These are phyloP conservation scores for Apophysomyces elegans DNA, from an alignment of 371 early-diverging fungal species.

Conservation along the genomic window DNA sequence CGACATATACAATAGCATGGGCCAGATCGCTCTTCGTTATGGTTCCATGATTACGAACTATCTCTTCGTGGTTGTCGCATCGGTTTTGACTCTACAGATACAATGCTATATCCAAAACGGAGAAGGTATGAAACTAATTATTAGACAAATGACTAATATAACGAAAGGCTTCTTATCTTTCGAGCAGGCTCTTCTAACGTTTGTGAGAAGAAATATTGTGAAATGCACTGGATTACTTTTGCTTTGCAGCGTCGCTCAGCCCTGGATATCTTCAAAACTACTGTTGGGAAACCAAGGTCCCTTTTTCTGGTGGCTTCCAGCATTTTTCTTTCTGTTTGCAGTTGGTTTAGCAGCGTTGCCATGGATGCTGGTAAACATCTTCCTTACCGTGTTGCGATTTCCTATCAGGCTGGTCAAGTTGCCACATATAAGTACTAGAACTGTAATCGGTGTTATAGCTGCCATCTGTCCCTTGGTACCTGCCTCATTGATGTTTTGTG, in stretches of 20 bases:
- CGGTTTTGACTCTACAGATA: not conserved
- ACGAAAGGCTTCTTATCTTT: slow-evolving; percentile 20
- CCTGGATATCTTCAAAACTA: slow-evolving; percentile 15
- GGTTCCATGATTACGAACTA: slow-evolving; percentile 52
- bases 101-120: not conserved
- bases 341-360: not conserved
- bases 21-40: slow-evolving; percentile 67
- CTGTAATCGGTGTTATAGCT: not conserved
- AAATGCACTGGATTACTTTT: slow-evolving; percentile 14
- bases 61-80: slow-evolving; percentile 12
- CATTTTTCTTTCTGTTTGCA: not conserved
- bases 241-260: slow-evolving; percentile 17
- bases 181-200: slow-evolving; percentile 14
- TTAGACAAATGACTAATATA: not conserved
- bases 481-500: slow-evolving; percentile 11
- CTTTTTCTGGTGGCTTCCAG: slow-evolving; percentile 33
- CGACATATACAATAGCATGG: slow-evolving; percentile 70
- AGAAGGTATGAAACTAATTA: not conserved
- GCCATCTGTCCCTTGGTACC: slow-evolving; percentile 29
- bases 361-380: slow-evolving; percentile 45
- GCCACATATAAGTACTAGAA: not conserved
- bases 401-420: slow-evolving; percentile 2
- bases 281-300: slow-evolving; percentile 43
- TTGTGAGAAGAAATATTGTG: slow-evolving; percentile 16
- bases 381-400: slow-evolving; percentile 41